Conservation (phyloP, 140 eudicot genomes). For the Oenanthe javanica region DNA sequence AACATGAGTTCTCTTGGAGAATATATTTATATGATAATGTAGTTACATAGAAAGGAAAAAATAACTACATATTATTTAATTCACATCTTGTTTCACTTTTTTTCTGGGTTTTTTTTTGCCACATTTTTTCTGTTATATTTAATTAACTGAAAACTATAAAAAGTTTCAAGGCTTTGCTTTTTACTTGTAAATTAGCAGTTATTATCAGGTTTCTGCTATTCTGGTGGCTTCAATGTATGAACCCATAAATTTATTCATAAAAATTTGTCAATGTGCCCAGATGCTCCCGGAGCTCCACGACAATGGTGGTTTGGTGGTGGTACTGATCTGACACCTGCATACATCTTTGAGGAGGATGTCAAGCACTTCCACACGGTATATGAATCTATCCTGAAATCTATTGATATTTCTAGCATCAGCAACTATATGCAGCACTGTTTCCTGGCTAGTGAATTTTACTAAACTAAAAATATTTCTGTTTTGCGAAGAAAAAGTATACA, state of each 20-base stretch:
- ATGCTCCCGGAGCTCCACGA: constrained; percentile 98
- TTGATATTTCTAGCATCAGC: neutral
- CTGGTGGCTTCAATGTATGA: neutral
- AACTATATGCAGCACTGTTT: neutral
- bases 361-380: constrained; percentile 86
- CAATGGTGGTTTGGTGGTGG: constrained; percentile 99
- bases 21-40: neutral
- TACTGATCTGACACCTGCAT: constrained; percentile 96
- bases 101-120: neutral
- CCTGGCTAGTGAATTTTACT: neutral
- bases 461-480: neutral
- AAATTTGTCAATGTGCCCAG: constrained; percentile 29
- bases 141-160: neutral
- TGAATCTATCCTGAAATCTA: neutral
- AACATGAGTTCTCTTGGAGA: neutral
- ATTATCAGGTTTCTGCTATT: neutral
- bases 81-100: neutral
- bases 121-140: neutral
- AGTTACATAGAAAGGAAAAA: neutral
- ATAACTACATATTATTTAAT: too few species aligned
- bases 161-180: neutral
- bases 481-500: too few species aligned
- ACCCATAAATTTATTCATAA: neutral
- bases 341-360: constrained; percentile 93
- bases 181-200: neutral